Percentiles rank a stretch among this genome's conserved stretches.
Conservation (phyloP, 305 asterid genomes). For the Vinca major region DNA sequence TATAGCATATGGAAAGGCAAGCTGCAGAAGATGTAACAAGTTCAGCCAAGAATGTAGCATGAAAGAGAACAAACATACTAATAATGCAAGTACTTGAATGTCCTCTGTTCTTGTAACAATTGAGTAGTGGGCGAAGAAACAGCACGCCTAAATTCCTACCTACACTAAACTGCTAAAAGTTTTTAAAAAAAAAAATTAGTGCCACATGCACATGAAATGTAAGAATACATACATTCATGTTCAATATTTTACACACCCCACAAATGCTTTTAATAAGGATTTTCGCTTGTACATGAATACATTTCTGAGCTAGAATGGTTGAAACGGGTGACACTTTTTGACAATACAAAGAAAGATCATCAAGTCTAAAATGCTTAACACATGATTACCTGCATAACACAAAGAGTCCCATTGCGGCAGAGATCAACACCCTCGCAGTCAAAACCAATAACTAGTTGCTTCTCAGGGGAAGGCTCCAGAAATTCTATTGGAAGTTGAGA, state of each 20-base stretch:
- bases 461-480: conserved; percentile 73
- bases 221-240: not conserved
- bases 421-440: conserved; percentile 99
- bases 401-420: conserved; percentile 81
- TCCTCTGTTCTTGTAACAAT: not conserved
- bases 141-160: not conserved
- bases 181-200: not conserved
- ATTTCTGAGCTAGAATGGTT: not conserved
- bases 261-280: not conserved
- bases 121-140: not conserved
- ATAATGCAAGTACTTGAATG: too few species aligned
- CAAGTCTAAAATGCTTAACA: not conserved
- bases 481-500: conserved; percentile 84
- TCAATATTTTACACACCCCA: not conserved
- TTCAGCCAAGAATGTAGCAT: not conserved
- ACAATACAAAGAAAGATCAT: not conserved
- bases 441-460: conserved; percentile 66
- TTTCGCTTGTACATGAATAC: not conserved
- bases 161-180: not conserved
- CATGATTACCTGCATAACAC: conserved; percentile 76
- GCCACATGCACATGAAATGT: not conserved
- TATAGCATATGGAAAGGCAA: conserved; percentile 84
- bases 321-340: not conserved
- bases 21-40: conserved; percentile 34
- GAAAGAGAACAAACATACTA: not conserved